phyloP scores from a whole-genome alignment of 2,329 filamentous ascomycete species.

The Arthrobotrys pseudoclavata region DNA sequence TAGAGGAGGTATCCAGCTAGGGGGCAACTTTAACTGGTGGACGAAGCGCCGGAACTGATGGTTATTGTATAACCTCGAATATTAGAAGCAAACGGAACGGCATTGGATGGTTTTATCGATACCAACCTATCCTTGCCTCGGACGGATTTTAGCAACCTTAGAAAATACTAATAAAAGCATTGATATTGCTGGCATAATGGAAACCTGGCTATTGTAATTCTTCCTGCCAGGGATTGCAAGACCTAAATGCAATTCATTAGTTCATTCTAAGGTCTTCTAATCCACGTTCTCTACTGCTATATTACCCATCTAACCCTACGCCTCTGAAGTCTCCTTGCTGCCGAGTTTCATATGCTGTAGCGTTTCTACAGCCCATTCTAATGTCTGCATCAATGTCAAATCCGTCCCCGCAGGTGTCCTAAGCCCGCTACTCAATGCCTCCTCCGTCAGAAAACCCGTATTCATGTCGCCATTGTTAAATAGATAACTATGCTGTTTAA shows the following conservation, averaged over 20 bases:
- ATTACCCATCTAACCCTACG: no score
- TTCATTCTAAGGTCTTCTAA: no score
- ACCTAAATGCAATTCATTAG: no score
- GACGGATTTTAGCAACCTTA: constrained; percentile 21
- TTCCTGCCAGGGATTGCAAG: no score
- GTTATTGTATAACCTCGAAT: constrained; percentile 13
- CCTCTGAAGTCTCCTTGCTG: neutral
- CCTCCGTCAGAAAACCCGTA: constrained; percentile 70
- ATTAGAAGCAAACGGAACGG: constrained; percentile 28
- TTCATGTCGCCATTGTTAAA: constrained; percentile 78
- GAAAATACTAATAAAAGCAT: constrained; percentile 50
- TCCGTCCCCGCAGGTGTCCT: constrained; percentile 71
- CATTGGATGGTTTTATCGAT: constrained; percentile 60
- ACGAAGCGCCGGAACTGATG: neutral
- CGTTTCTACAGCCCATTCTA: constrained; percentile 76
- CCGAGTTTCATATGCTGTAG: constrained; percentile 17
- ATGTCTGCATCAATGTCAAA: constrained; percentile 73
- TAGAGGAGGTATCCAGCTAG: constrained; percentile 37
- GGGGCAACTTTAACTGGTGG: constrained; percentile 35
- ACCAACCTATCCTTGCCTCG: constrained; percentile 57
- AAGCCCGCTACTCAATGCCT: constrained; percentile 69
- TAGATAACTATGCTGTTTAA: constrained; percentile 74
- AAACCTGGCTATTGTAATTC: neutral
- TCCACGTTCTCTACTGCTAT: no score
- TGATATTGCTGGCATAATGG: neutral